Conservation (phyloP, 2,329 filamentous ascomycete species). For the Neopestalotiopsis sp. region DNA sequence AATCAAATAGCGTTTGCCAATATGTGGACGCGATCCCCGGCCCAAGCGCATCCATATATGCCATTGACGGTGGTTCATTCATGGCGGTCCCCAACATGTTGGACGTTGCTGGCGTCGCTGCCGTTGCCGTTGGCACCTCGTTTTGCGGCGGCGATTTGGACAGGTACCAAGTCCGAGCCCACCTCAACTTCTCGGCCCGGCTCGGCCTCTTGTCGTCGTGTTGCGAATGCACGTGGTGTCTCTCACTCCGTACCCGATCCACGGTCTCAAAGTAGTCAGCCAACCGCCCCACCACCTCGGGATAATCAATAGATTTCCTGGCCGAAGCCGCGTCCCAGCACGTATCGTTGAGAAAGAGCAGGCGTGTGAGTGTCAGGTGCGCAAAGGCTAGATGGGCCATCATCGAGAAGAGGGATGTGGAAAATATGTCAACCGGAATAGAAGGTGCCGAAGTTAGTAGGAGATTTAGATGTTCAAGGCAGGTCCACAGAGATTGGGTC, state of each 20-base stretch:
- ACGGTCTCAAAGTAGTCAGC: not conserved
- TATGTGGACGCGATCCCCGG: not conserved
- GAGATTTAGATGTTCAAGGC: not conserved
- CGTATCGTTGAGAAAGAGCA: conserved; percentile 5
- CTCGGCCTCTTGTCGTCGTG: not conserved
- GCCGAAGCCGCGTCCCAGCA: conserved; percentile 5
- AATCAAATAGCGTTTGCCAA: not conserved
- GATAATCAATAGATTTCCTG: not conserved
- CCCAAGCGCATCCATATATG: not conserved
- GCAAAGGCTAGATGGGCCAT: not conserved
- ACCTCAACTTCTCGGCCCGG: not conserved
- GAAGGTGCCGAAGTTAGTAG: not conserved
- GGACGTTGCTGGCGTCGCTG: not conserved
- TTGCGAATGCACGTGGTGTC: not conserved
- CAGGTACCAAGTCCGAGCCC: conserved; percentile 6
- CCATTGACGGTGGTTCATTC: not conserved
- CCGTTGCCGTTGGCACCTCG: too few relatives aligned
- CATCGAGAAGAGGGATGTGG: not conserved
- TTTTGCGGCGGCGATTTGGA: not conserved
- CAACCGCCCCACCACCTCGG: not conserved
- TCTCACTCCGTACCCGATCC: not conserved
- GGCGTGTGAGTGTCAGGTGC: conserved; percentile 5
- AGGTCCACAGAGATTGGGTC: conserved; percentile 4
- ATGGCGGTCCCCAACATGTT: not conserved
- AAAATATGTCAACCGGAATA: not conserved